Base-by-base conservation (phyloP, 2,329 filamentous ascomycete genomes). In the Alternaria triticina region DNA sequence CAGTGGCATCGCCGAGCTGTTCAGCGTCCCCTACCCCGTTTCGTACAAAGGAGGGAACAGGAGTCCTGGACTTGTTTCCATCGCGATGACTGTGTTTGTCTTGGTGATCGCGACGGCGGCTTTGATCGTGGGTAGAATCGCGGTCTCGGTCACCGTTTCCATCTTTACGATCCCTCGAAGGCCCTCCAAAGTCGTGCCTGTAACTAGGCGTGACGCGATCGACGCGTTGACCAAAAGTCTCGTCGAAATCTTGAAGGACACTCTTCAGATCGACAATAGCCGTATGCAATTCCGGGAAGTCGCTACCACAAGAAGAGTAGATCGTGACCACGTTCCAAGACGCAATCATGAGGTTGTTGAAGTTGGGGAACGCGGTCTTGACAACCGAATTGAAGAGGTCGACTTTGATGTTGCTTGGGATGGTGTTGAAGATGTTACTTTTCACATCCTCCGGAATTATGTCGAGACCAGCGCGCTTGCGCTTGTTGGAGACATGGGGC, bases 311-410 rank as follows among this genome's bases (percentile, higher is more conserved):
- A 17, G 70, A 62, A 17, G 66, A 60, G 54, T 77, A 75, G n/a
- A 79, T 64, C 0, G 70, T 71, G 4, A 77, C 68, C 4, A 75
- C 71, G 33, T 78, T 79, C 75, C 75, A 77, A 0, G 71, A 66
- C 13, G 76, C 75, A 50, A 69, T 71, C 65, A 78, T 70, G 49
- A 78, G 28, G 36, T 74, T 72, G 45, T 78, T 72, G 54, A 77
- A 75, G 40, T 71, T 70, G 1, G 76, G 74, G 9, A 78, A 73
- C 0, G 74, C 73, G 0, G 69, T 65, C 40, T 69, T 70, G 27
- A 70, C 50, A 9, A 78, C 65, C 3, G 57, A 68, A 47, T 77
- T 67, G 69, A 78, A 79, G 6, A 79, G 52, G 1, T 71, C 66
- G 10, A 74, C 57, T 20, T 78, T 77, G 52, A 71, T 51, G 6